Evolutionary conservation across 1,284 basidiomycete genomes (phyloP), one percentile per base, ranked within the genome.

Genomic region (Papiliotrema nemorosa): DNA sequence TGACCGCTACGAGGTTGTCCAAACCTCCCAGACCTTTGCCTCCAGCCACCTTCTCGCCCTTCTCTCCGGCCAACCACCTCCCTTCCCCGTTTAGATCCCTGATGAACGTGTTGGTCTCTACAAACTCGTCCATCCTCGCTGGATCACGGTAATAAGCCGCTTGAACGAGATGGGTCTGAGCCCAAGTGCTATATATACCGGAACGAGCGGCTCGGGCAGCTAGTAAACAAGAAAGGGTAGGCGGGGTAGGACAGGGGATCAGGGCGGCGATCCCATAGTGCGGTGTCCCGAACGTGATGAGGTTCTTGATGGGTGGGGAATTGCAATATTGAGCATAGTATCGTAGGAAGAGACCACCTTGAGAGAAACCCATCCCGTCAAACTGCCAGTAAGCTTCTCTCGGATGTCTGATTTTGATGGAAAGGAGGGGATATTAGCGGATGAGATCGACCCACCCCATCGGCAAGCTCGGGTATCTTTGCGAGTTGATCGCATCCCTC

Each of bases 121-220:
- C 78, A 68, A 97, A 98, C 9, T 78, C 73, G 5, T 81, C 79
- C 41, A 92, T 76, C 22, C 84, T 82, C n/a, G 75, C 76, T 4
- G 88, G 86, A 73, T 97, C 92, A 35, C 94, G 84, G 73, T 82
- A 97, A 75, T 97, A 98, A 66, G 97, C 91, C 1, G 94, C 94
- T 79, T 89, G 87, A 36, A 96, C 73, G 50, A 94, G 70, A 67
- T 93, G 85, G 20, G 77, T 68, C 70, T 96, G 92, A 0, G 87
- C 89, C 83, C 85, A 94, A 12, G 80, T 60, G 16, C 81, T 83
- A 71, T 97, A 97, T 25, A 92, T 85, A 1, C 87, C 88, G 9
- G 79, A 76, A 50, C 82, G 82, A 9, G 84, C 82, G 1, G 85
- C 84, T n/a, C 81, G 78, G 36, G 86, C 82, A 10, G 88, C 88